Evolutionary conservation across 495 filamentous ascomycete genomes (phyloP).

Genomic region (Penicillium atrosanguineum): DNA sequence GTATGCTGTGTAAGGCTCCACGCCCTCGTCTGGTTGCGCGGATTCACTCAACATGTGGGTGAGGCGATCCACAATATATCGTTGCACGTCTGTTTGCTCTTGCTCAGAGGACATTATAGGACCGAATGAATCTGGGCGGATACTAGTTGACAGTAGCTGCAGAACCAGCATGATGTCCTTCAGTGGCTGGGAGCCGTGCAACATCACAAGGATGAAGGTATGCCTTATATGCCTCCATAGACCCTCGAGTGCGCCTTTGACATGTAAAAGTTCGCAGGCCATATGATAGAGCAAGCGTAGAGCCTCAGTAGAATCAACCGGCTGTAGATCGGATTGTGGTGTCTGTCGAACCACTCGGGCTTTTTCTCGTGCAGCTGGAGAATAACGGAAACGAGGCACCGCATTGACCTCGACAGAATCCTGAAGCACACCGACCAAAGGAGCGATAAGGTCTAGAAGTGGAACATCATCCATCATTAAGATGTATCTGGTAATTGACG

Average conservation of each 20-base stretch:
- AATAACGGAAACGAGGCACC: constrained; percentile 50
- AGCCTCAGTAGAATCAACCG: constrained; percentile 54
- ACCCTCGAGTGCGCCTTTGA: constrained; percentile 36
- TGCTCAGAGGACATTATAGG: constrained; percentile 53
- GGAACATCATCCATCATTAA: constrained; percentile 49
- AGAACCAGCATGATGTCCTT: constrained; percentile 57
- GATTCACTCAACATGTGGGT: constrained; percentile 58
- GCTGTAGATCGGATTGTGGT: constrained; percentile 43
- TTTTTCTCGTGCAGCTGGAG: constrained; percentile 39
- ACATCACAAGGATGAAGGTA: constrained; percentile 63
- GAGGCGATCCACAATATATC: constrained; percentile 58
- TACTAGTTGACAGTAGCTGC: constrained; percentile 57
- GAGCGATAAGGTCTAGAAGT: constrained; percentile 47
- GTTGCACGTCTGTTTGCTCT: constrained; percentile 54
- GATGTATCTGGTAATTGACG: constrained; percentile 54
- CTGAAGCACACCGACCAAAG: constrained; percentile 54
- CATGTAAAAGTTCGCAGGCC: constrained; percentile 47
- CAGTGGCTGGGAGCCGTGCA: constrained; percentile 57
- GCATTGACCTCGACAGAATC: constrained; percentile 56
- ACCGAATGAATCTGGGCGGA: constrained; percentile 57
- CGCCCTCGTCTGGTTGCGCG: constrained; percentile 46
- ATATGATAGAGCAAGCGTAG: constrained; percentile 58
- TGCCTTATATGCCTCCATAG: constrained; percentile 63
- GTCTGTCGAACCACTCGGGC: constrained; percentile 39
- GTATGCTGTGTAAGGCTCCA: constrained; percentile 43